phyloP scores from a whole-genome alignment of 169 alveolate genomes.

The Plasmodium knowlesi region DNA sequence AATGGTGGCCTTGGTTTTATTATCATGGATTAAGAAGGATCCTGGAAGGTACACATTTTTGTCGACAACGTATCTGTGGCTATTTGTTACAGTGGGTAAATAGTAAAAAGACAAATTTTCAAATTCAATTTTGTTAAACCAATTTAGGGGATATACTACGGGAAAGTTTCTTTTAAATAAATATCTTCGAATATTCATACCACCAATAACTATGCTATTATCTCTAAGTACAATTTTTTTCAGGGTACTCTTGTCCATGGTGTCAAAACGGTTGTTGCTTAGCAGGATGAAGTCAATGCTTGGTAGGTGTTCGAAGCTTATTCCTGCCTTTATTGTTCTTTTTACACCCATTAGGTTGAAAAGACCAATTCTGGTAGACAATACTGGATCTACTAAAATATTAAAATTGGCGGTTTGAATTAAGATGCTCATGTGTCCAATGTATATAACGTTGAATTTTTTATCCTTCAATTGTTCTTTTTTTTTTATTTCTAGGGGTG shows the following conservation, averaged over 20 bases:
- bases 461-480: constrained; percentile 11
- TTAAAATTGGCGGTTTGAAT: constrained; percentile 41
- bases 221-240: constrained; percentile 68
- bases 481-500: constrained; percentile 48
- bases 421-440: constrained; percentile 74
- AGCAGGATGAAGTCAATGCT: constrained; percentile 68
- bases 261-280: constrained; percentile 74
- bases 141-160: constrained; percentile 71
- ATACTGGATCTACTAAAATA: constrained; percentile 74
- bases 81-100: constrained; percentile 68
- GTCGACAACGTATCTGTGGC: constrained; percentile 52
- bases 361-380: constrained; percentile 48
- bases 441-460: constrained; percentile 66
- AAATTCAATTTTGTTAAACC: constrained; percentile 62
- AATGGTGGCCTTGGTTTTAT: constrained; percentile 20
- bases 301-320: constrained; percentile 52
- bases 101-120: constrained; percentile 65
- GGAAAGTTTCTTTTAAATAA: constrained; percentile 63
- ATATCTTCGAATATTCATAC: constrained; percentile 73
- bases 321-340: constrained; percentile 68
- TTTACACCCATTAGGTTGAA: constrained; percentile 38
- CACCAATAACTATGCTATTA: constrained; percentile 68
- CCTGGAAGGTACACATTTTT: constrained; percentile 74
- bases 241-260: constrained; percentile 48
- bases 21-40: constrained; percentile 68